phyloP scores from a whole-genome alignment of 2,329 filamentous ascomycete genomes.

The Drechslerella coelobrocha region DNA sequence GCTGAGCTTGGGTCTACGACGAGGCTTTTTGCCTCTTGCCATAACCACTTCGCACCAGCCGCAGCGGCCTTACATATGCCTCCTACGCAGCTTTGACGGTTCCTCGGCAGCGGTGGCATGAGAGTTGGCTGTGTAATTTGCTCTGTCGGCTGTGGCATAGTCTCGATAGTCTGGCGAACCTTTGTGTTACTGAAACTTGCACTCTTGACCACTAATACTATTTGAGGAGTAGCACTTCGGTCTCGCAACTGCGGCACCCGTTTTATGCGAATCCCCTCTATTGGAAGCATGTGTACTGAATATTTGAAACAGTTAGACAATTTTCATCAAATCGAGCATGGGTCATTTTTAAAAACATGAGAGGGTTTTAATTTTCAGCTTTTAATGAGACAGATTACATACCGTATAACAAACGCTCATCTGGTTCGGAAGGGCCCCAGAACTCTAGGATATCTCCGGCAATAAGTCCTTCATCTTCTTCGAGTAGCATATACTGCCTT shows the following conservation, averaged over 20 bases:
- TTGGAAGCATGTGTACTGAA: background rate
- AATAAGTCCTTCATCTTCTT: slow-evolving; percentile 6
- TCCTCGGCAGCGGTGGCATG: no score
- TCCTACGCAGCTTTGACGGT: background rate
- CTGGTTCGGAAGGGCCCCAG: slow-evolving; percentile 22
- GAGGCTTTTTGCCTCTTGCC: slow-evolving; percentile 2
- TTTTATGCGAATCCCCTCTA: background rate
- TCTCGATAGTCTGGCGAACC: background rate
- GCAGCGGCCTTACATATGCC: slow-evolving; percentile 1
- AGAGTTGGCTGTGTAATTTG: no score
- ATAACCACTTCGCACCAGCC: background rate
- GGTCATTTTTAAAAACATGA: background rate
- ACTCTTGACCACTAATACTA: slow-evolving; percentile 15
- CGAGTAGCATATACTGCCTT: background rate
- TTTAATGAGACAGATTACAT: slow-evolving; percentile 5
- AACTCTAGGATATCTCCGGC: slow-evolving; percentile 33
- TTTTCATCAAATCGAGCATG: background rate
- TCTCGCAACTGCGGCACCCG: background rate
- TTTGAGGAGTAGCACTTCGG: background rate
- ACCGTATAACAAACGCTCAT: slow-evolving; percentile 11
- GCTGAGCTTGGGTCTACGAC: background rate
- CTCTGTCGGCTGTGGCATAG: no score
- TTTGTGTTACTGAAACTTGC: slow-evolving; percentile 22
- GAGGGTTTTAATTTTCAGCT: background rate
- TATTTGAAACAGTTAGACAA: background rate